phyloP scores from a whole-genome alignment of 805 yeast genomes.

The Kodamaea restingae region DNA sequence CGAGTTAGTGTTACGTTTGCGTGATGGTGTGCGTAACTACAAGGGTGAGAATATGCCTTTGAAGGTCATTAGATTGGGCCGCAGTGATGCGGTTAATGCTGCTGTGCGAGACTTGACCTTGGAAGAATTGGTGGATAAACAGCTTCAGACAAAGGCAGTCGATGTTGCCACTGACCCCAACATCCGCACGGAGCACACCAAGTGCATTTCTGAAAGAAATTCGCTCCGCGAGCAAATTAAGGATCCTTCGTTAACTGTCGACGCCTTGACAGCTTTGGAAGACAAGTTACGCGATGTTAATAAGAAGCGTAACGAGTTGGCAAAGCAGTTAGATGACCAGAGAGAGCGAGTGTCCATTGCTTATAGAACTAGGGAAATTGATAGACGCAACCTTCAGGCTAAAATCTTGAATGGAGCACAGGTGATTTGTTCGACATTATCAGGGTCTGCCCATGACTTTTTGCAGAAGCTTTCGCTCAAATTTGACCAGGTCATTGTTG shows the following conservation, averaged over 20 bases:
- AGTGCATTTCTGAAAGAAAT: constrained; percentile 57
- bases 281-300: constrained; percentile 52
- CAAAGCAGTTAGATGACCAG: constrained; percentile 70
- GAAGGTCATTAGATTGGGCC: constrained; percentile 78
- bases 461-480: constrained; percentile 67
- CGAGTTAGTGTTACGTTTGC: constrained; percentile 80
- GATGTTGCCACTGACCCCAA: constrained; percentile 42
- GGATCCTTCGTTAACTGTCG: constrained; percentile 31
- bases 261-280: constrained; percentile 46
- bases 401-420: constrained; percentile 70
- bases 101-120: constrained; percentile 79
- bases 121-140: constrained; percentile 77
- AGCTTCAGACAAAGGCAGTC: constrained; percentile 34
- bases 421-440: constrained; percentile 84
- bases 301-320: constrained; percentile 61
- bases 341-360: constrained; percentile 70
- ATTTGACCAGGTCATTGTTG: constrained; percentile 88
- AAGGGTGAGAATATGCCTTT: constrained; percentile 55
- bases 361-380: constrained; percentile 71
- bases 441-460: constrained; percentile 92
- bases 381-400: constrained; percentile 70
- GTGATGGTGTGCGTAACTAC: constrained; percentile 61
- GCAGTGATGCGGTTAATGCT: constrained; percentile 81
- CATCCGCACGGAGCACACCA: constrained; percentile 48
- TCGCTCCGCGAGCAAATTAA: constrained; percentile 40